phyloP scores from a whole-genome alignment of 257 asterid genomes.

The Orobanche coerulescens region DNA sequence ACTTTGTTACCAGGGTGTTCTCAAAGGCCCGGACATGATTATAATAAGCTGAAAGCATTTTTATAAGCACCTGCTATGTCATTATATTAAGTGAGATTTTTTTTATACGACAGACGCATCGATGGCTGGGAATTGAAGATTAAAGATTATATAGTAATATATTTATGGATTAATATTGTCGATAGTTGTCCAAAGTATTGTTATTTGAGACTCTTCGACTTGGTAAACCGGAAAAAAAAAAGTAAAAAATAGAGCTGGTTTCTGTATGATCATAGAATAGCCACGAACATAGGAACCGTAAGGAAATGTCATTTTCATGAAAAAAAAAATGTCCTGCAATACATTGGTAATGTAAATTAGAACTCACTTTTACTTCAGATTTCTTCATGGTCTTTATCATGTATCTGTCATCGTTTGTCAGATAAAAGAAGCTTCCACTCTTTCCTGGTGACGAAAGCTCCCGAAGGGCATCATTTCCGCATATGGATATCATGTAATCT shows the following conservation, averaged over 20 bases:
- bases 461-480: conserved; percentile 91
- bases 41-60: conserved; percentile 93
- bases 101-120: background rate
- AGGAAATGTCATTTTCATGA: no score
- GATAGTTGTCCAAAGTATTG: no score
- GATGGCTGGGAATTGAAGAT: background rate
- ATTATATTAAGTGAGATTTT: conserved; percentile 13
- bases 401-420: conserved; percentile 86
- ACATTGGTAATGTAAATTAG: background rate
- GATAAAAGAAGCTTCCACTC: conserved; percentile 96
- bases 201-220: no score
- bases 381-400: conserved; percentile 96
- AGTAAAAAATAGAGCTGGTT: background rate
- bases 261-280: background rate
- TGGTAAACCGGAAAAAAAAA: no score
- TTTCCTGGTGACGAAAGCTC: conserved; percentile 98
- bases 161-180: no score
- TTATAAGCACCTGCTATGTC: conserved; percentile 63
- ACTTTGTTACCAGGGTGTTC: conserved; percentile 76
- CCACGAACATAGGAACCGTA: no score
- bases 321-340: background rate
- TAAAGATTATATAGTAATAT: background rate
- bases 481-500: conserved; percentile 91
- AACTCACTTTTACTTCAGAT: conserved; percentile 86
- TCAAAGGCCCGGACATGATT: conserved; percentile 76